A percentile compares a stretch with the other conserved stretches of the same genome.
Evolutionary conservation across 2,329 filamentous ascomycete genomes (phyloP).

Genomic region (Cladosporium sp.): DNA sequence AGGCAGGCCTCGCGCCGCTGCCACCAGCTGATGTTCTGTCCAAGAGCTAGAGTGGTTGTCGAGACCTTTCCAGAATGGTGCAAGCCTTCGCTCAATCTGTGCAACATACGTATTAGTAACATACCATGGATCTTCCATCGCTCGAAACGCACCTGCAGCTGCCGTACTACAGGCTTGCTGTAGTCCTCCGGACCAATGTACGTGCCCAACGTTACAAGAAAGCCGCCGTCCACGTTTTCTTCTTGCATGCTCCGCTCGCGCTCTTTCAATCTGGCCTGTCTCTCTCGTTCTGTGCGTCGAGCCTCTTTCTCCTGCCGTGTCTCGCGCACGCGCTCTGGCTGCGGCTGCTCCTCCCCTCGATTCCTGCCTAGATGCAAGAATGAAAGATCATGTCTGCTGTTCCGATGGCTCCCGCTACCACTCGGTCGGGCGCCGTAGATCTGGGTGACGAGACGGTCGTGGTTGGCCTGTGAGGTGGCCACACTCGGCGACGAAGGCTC

Average conservation of each 20-base stretch:
- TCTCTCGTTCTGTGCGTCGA: conserved; percentile 76
- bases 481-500: conserved; percentile 22
- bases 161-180: conserved; percentile 80
- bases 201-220: conserved; percentile 85
- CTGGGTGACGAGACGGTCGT: conserved; percentile 27
- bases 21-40: conserved; percentile 93
- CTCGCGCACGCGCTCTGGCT: conserved; percentile 63
- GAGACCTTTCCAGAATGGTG: conserved; percentile 92
- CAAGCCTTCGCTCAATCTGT: conserved; percentile 86
- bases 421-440: conserved; percentile 43
- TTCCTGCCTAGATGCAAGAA: conserved; percentile 53
- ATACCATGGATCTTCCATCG: conserved; percentile 49
- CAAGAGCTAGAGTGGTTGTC: conserved; percentile 84
- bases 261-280: conserved; percentile 70
- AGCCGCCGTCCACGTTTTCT: conserved; percentile 92
- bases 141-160: conserved; percentile 52
- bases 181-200: conserved; percentile 94
- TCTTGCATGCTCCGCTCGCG: conserved; percentile 85
- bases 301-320: conserved; percentile 90
- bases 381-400: conserved; percentile 55
- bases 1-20: conserved; percentile 76
- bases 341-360: conserved; percentile 39
- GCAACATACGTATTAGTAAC: not conserved
- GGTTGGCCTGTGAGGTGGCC: conserved; percentile 21
- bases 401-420: conserved; percentile 36